Conservation (phyloP, 1,284 basidiomycete species). For the Malassezia vespertilionis region DNA sequence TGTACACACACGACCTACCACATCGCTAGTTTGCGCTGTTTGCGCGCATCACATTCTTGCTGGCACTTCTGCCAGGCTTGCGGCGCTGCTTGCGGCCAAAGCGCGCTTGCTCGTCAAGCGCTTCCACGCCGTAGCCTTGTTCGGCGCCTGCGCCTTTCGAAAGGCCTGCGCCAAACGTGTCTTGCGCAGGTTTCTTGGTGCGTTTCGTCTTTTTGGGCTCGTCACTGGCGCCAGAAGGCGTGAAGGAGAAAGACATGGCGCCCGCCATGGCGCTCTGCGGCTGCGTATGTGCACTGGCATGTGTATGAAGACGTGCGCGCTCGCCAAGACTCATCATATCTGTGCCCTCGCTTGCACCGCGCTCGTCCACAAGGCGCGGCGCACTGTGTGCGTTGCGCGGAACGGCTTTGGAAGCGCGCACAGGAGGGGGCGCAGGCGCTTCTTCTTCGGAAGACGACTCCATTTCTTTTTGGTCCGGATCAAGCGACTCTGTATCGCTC, state of each 20-base stretch:
- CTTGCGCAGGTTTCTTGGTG: conserved; percentile 52
- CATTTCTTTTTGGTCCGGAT: conserved; percentile 35
- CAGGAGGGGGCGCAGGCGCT: background rate
- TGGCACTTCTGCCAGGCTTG: conserved; percentile 36
- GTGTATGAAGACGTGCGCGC: conserved; percentile 20
- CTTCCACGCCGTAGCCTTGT: conserved; percentile 56
- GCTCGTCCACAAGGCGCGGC: conserved; percentile 1
- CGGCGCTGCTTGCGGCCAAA: conserved; percentile 37
- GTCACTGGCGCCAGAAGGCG: conserved; percentile 17
- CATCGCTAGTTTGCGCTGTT: background rate
- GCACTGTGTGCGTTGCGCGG: background rate
- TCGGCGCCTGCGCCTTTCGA: conserved; percentile 40
- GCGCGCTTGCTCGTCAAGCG: conserved; percentile 66
- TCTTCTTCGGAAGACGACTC: conserved; percentile 7
- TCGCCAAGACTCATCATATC: conserved; percentile 39
- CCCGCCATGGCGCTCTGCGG: conserved; percentile 50
- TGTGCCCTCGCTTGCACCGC: conserved; percentile 17
- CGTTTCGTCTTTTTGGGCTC: conserved; percentile 3
- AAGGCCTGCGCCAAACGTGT: conserved; percentile 41
- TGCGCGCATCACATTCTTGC: conserved; percentile 31
- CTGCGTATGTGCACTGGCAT: conserved; percentile 28
- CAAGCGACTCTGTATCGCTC: conserved; percentile 63
- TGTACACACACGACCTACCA: background rate
- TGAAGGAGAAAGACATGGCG: conserved; percentile 31
- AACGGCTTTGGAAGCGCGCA: conserved; percentile 48